phyloP scores from a whole-genome alignment of 2,329 filamentous ascomycete genomes.

The Arthrobotrys conoides region DNA sequence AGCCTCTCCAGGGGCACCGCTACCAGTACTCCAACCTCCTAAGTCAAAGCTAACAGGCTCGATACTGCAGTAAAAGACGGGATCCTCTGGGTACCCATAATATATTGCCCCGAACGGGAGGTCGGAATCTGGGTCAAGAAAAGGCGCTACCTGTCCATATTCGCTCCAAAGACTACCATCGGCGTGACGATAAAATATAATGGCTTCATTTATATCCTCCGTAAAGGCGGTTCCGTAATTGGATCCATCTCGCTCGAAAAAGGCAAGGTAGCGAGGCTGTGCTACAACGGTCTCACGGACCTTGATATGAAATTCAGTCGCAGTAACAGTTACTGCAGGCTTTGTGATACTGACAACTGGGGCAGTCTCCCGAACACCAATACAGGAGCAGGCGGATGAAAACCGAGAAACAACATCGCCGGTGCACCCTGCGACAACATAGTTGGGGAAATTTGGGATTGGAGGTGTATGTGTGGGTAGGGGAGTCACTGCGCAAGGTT shows the following conservation, averaged over 20 bases:
- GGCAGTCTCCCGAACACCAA: background rate
- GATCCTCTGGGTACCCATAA: too few relatives aligned
- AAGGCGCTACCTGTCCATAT: background rate
- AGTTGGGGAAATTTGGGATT: background rate
- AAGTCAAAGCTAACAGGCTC: too few relatives aligned
- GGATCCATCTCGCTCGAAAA: background rate
- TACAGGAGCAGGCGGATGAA: constrained; percentile 10
- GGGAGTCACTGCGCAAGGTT: too few relatives aligned
- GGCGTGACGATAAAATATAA: background rate
- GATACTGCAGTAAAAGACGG: too few relatives aligned
- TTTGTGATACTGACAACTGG: background rate
- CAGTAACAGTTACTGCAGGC: background rate
- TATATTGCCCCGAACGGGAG: too few relatives aligned
- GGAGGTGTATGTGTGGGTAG: too few relatives aligned
- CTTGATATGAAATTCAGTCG: background rate
- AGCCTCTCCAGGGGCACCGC: too few relatives aligned
- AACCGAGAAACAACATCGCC: background rate
- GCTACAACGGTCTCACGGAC: background rate
- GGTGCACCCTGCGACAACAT: too few relatives aligned
- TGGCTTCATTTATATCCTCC: background rate
- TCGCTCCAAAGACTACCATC: background rate
- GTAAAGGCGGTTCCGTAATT: background rate
- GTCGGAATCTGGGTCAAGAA: background rate
- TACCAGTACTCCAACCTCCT: too few relatives aligned
- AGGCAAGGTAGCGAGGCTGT: background rate